Percentiles rank a stretch among this genome's conserved stretches.
Evolutionary conservation across 129 eudicot genomes (phyloP).

Genomic region (Chrysanthemum makinoi): DNA sequence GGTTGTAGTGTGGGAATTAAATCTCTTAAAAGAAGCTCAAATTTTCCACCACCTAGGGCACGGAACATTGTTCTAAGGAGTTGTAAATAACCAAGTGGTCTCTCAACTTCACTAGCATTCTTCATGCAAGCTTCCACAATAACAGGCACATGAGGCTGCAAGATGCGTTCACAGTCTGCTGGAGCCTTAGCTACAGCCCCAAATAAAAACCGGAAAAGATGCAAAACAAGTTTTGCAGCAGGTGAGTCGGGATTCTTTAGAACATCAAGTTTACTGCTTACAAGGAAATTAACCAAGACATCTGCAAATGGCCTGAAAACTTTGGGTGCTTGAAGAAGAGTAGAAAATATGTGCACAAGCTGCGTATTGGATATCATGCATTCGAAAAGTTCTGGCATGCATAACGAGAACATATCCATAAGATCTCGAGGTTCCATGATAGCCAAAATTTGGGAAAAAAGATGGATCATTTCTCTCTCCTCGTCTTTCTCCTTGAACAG

Average conservation of each 20-base stretch:
- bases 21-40: constrained; percentile 84
- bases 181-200: constrained; percentile 93
- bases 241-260: constrained; percentile 94
- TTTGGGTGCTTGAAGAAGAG: constrained; percentile 79
- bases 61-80: constrained; percentile 96
- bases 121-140: constrained; percentile 97
- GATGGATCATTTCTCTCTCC: constrained; percentile 90
- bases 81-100: constrained; percentile 87
- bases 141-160: constrained; percentile 92
- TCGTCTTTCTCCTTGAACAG: constrained; percentile 93
- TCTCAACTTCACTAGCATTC: constrained; percentile 86
- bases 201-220: constrained; percentile 80
- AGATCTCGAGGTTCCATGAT: constrained; percentile 98
- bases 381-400: constrained; percentile 98
- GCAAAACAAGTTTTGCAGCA: constrained; percentile 90
- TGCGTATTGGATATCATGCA: constrained; percentile 97
- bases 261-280: constrained; percentile 97
- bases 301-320: constrained; percentile 94
- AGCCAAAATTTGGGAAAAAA: constrained; percentile 85
- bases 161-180: constrained; percentile 91
- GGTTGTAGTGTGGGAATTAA: constrained; percentile 68
- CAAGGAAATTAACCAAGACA: constrained; percentile 90
- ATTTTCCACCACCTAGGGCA: constrained; percentile 93
- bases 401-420: constrained; percentile 95
- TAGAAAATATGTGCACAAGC: constrained; percentile 86